Conservation (phyloP, 2,329 filamentous ascomycete species). For the Graphilbum sp. region DNA sequence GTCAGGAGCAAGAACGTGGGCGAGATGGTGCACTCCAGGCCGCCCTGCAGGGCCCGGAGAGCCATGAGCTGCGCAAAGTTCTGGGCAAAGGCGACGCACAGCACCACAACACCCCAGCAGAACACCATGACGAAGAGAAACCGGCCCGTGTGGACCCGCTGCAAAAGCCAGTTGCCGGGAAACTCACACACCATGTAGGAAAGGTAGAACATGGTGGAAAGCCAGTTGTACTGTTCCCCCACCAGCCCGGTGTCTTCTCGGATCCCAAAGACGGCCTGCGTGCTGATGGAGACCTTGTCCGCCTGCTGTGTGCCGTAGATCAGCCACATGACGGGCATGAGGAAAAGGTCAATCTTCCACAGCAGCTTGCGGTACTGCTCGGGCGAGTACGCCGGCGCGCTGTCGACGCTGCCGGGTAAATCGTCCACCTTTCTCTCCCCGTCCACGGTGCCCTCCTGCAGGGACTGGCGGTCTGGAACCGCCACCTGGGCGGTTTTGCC, state of each 20-base stretch:
- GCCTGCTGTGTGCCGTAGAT: slow-evolving; percentile 32
- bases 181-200: slow-evolving; percentile 17
- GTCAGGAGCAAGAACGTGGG: slow-evolving; percentile 2
- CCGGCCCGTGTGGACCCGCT: slow-evolving; percentile 13
- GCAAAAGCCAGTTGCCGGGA: slow-evolving; percentile 15
- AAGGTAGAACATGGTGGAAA: slow-evolving; percentile 20
- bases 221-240: slow-evolving; percentile 12
- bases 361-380: slow-evolving; percentile 5
- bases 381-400: no score
- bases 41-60: slow-evolving; percentile 19
- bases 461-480: no score
- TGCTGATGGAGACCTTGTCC: slow-evolving; percentile 26
- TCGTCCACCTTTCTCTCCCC: no score
- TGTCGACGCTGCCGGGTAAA: no score
- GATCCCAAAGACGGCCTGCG: slow-evolving; percentile 20
- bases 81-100: slow-evolving; percentile 20
- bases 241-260: slow-evolving; percentile 11
- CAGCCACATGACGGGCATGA: slow-evolving; percentile 23
- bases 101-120: slow-evolving; percentile 16
- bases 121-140: slow-evolving; percentile 14
- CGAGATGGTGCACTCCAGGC: slow-evolving; percentile 6
- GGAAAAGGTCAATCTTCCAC: slow-evolving; percentile 4
- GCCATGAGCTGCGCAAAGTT: slow-evolving; percentile 21
- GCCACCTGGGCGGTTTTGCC: no score
- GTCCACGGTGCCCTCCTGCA: no score